Base-by-base conservation (phyloP, 2,329 filamentous ascomycete species). In the Diplodia mutila region DNA sequence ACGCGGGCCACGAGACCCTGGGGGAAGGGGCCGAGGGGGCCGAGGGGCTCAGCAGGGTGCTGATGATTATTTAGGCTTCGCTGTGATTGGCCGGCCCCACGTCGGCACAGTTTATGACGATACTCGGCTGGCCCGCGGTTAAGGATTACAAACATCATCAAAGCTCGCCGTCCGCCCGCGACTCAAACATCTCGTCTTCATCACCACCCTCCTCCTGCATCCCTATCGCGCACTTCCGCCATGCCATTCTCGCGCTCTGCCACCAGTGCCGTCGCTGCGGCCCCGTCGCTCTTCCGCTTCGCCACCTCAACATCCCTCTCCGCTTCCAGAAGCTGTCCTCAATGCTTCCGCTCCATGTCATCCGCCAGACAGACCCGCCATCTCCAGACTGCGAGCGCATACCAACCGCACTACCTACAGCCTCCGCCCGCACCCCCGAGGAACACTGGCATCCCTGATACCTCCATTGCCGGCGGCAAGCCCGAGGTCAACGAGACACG, bases 371-470 rank as follows among this genome's bases (percentile, higher is more conserved):
- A 77, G 66, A 76, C 78, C 14, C 72, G 78, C 25, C 76, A 77
- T 69, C 84, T 91, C 75, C 88, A 89, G 76, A 90, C 89, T 14
- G 87, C 86, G 37, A 89, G 87, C 21, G 86, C 87, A 57, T 89
- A 89, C 73, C 86, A 85, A 67, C 87, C 89, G 23, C 85, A 87
- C 68, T 82, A 83, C 1, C 77, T 91, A n/a, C 81, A 85, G 18
- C 78, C 84, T 0, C 81, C 84, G 55, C 85, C 86, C 71, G 85
- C 86, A 14, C 82, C 83, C 52, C 86, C 86, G 53, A 84, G 86
- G 71, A 89, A 86, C 76, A 77, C 82, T 39, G 84, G 84, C n/a
- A 78, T 85, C 34, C 84, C 86, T 61, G 86, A 90, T 66, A 87
- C 85, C 12, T 89, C 88, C 34, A 89, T 90, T 72, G 83, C 86